phyloP scores from a whole-genome alignment of 192 early-diverging fungal genomes.

The Coemansia sp. region DNA sequence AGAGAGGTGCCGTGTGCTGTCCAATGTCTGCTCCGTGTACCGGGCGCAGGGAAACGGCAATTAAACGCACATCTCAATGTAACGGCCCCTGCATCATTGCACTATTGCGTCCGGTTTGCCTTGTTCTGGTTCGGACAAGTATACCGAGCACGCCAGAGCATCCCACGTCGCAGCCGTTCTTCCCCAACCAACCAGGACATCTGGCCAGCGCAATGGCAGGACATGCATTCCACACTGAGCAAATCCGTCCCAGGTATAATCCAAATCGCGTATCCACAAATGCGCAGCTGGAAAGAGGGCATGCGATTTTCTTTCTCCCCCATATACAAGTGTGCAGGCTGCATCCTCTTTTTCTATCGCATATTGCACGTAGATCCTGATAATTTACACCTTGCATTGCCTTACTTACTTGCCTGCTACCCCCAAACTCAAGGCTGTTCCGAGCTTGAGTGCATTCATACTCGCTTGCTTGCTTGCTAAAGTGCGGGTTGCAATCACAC shows the following conservation, averaged over 20 bases:
- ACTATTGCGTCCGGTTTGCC: background rate
- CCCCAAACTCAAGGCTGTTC: background rate
- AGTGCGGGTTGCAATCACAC: background rate
- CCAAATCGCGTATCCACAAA: background rate
- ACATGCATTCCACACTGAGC: background rate
- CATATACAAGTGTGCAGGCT: conserved; percentile 1
- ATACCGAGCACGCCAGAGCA: no score
- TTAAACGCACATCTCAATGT: background rate
- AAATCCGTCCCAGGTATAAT: background rate
- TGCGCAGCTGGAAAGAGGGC: background rate
- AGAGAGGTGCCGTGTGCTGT: background rate
- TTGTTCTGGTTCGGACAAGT: background rate
- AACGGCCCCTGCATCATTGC: background rate
- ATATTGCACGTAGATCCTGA: conserved; percentile 47
- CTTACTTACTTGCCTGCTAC: conserved; percentile 7
- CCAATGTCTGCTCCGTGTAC: background rate
- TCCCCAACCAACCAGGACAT: background rate
- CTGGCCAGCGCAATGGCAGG: no score
- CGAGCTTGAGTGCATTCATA: background rate
- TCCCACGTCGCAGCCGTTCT: no score
- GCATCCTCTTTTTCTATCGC: conserved; percentile 10
- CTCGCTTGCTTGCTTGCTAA: background rate
- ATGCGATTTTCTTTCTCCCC: background rate
- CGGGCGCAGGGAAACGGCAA: background rate
- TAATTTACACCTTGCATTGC: conserved; percentile 49